Evolutionary conservation across 495 filamentous ascomycete genomes (phyloP), one percentile per base, ranked within the genome.

Genomic region (Podospora sp.): DNA sequence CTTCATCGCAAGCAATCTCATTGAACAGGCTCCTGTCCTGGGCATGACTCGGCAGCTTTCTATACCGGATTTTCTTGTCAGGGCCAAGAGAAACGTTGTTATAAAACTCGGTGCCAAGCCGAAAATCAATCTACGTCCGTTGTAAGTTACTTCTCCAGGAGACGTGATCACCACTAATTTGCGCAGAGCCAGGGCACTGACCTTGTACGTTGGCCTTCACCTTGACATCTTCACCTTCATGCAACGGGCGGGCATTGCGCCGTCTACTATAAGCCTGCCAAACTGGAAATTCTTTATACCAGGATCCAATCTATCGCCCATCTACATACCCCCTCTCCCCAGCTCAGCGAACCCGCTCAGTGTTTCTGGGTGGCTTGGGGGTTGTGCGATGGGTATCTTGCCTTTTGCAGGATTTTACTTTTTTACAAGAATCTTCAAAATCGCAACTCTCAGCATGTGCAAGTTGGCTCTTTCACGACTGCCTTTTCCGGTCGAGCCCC

Each of bases 191-290:
- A 46, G 12, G 16, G 12, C 14, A 11, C 16, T 46, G n/a, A 12
- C 6, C 25, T 65, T 65, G 22, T 83, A 82, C 52, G 63, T 83
- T 14, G 73, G 73, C 21, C 71, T 84, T 12, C 82, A 85, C 49
- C 67, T 85, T 12, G 77, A 81, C 8, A 65, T 84, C 40, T 85
- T 80, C 65, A 75, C 78, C 7, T 79, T 80, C 29, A 72, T 86
- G 36, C 85, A 87, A 65, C 78, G 83, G 57, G 70, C 82, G 0
- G 79, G 82, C 33, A 67, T 87, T 14, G 73, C 83, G 51, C 70
- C 81, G 4, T 67, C 73, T 12, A 71, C 72, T 20, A 69, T 69
- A 7, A 73, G 69, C 55, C 64, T 87, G 18, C 85, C 85, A 0
- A 75, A 71, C 52, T 72, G 73, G 33, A 69, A 65, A 18, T 86